phyloP scores from a whole-genome alignment of 1,284 basidiomycete species.

The Athelia psychrophila region DNA sequence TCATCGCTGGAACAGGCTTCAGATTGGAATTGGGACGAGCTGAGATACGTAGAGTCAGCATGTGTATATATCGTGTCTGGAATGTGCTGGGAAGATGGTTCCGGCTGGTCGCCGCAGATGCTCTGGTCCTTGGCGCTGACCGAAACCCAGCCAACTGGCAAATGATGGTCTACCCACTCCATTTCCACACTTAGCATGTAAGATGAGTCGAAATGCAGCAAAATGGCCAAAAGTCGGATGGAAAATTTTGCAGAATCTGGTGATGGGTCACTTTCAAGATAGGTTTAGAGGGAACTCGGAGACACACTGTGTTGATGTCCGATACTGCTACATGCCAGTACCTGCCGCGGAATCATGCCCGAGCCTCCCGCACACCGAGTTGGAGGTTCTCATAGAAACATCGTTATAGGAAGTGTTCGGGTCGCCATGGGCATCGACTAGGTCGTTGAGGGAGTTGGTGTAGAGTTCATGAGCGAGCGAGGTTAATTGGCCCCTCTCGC shows the following conservation, averaged over 20 bases:
- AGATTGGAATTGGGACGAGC: not conserved
- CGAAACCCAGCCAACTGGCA: conserved; percentile 6
- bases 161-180: conserved; percentile 53
- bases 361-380: conserved; percentile 59
- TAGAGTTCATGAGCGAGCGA: conserved; percentile 57
- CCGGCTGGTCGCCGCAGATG: no score
- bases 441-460: conserved; percentile 55
- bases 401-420: conserved; percentile 33
- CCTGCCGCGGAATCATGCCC: conserved; percentile 73
- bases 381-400: conserved; percentile 45
- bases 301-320: conserved; percentile 56
- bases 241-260: conserved; percentile 65
- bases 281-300: not conserved
- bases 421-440: conserved; percentile 37
- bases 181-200: conserved; percentile 58
- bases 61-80: not conserved
- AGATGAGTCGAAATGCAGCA: conserved; percentile 61
- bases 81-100: no score
- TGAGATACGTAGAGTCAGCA: not conserved
- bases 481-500: no score
- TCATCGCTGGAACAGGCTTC: conserved; percentile 2
- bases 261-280: conserved; percentile 2
- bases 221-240: conserved; percentile 52
- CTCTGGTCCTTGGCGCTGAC: no score
- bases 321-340: conserved; percentile 49